phyloP scores from a whole-genome alignment of 2,329 filamentous ascomycete genomes.

The Cytospora leucostoma region DNA sequence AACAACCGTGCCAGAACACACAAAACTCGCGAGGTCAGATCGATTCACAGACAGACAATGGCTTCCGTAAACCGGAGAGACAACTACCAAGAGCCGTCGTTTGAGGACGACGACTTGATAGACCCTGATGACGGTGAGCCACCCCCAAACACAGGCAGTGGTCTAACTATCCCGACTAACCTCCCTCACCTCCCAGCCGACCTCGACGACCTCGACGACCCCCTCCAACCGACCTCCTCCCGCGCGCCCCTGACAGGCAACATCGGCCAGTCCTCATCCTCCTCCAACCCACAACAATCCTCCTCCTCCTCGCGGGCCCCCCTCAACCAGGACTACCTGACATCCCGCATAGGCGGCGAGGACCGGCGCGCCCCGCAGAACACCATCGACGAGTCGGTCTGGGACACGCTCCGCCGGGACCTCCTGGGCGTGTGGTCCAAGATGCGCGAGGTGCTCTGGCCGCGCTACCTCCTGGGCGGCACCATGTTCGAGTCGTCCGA shows the following conservation, averaged over 20 bases:
- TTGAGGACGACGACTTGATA: constrained; percentile 68
- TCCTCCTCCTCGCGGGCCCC: constrained; percentile 53
- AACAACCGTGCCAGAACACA: neutral
- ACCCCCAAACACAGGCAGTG: neutral
- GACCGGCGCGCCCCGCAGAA: constrained; percentile 86
- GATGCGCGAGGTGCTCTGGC: constrained; percentile 95
- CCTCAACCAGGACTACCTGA: constrained; percentile 79
- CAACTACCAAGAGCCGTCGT: constrained; percentile 62
- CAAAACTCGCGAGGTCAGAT: constrained; percentile 7
- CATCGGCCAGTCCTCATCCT: constrained; percentile 62
- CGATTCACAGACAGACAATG: constrained; percentile 40
- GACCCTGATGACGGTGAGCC: constrained; percentile 74
- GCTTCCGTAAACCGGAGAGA: constrained; percentile 50
- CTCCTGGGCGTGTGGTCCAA: constrained; percentile 94
- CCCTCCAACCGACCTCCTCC: constrained; percentile 64
- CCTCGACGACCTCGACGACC: no score
- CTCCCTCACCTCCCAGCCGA: neutral
- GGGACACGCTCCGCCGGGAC: constrained; percentile 94
- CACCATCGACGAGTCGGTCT: constrained; percentile 96
- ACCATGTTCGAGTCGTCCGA: constrained; percentile 61
- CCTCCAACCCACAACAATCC: neutral
- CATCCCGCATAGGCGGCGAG: constrained; percentile 86
- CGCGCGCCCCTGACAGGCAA: constrained; percentile 82
- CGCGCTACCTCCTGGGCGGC: constrained; percentile 82
- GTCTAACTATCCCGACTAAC: neutral